phyloP scores from a whole-genome alignment of 345 rosid genomes.

The Ailanthus altissimus region DNA sequence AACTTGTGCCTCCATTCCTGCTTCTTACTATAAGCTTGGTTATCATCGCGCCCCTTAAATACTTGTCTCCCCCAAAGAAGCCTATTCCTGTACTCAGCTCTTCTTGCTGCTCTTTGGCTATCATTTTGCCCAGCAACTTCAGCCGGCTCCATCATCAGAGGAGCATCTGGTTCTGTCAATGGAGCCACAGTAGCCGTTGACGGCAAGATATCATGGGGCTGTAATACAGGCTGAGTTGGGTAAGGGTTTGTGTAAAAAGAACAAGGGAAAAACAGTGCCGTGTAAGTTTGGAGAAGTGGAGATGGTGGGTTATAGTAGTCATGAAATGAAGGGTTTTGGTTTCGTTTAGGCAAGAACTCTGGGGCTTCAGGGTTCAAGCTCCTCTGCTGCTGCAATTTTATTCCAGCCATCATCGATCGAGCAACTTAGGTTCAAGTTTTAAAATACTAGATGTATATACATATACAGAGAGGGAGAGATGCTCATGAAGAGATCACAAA shows the following conservation, averaged over 20 bases:
- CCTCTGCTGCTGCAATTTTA: not conserved
- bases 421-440: not conserved
- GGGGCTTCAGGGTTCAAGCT: slow-evolving; percentile 13
- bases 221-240: not conserved
- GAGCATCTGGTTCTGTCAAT: not conserved
- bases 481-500: too few species aligned
- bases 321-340: too few species aligned
- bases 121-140: not conserved
- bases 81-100: slow-evolving; percentile 1
- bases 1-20: not conserved
- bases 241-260: not conserved
- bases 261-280: not conserved
- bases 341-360: slow-evolving; percentile 7
- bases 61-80: not conserved
- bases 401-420: not conserved
- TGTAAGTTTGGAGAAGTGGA: not conserved
- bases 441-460: not conserved
- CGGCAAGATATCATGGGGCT: not conserved
- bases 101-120: not conserved
- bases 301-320: not conserved
- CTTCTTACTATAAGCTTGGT: not conserved
- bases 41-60: not conserved
- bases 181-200: not conserved
- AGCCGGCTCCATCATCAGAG: not conserved
- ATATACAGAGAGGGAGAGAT: not conserved